Evolutionary conservation across 768 basidiomycete species (phyloP), one percentile per base, ranked within the genome.

Genomic region (Suillus subluteus): DNA sequence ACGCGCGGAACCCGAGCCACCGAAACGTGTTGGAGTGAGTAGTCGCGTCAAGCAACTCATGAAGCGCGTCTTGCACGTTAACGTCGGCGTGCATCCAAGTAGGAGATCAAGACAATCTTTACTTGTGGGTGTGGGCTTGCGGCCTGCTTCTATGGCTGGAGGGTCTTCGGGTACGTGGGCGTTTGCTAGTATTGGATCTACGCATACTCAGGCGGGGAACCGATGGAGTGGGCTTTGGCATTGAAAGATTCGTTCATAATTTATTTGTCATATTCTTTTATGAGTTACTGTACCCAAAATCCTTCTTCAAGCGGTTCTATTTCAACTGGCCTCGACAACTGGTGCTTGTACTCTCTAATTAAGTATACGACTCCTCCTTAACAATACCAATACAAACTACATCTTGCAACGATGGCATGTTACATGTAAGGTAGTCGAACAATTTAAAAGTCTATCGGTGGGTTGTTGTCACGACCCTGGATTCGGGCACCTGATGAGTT

Each of bases 151-250:
- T 52, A 48, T 30, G 30, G 52, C 30, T 32, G 30, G 52, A 18
- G 52, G 15, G 52, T 30, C 65, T 65, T 69, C 70, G 58, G 69
- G 71, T 32, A 67, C 55, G 11, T 76, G 74, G 74, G 66, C 69
- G 66, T 69, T 69, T 55, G 58, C 71, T 23, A 71, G 73, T 50
- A 55, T 61, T 50, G 61, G 62, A 8, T 70, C 66, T 26, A 43
- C 50, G 44, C 65, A 62, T 18, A 41, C 44, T 30, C 41, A 48
- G n/a, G 61, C 12, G 16, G 63, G 58, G 13, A 69, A 62, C 38
- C 63, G 73, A 12, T 75, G 73, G 74, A 72, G 68, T 13, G 73
- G 69, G n/a, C 66, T 72, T 37, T 74, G 74, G 73, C 65, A 65
- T 40, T 71, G 59, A 32, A 21, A 12, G 2, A 37, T 56, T 35